phyloP scores from a whole-genome alignment of 345 rosid species.

The Eucalyptus regnans region DNA sequence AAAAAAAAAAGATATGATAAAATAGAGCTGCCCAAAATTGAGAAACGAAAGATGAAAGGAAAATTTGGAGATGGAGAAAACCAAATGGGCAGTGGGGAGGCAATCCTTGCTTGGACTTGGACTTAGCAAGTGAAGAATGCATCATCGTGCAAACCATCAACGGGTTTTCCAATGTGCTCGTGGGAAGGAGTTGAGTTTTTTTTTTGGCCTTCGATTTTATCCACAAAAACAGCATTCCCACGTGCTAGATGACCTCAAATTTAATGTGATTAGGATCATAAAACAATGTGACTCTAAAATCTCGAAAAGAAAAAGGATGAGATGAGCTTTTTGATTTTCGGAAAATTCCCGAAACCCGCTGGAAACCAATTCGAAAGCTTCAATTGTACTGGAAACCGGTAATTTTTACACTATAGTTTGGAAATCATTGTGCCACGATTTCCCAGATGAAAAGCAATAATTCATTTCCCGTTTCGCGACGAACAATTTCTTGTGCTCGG shows the following conservation, averaged over 20 bases:
- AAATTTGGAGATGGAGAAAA: background rate
- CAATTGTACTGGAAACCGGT: background rate
- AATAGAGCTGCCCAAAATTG: background rate
- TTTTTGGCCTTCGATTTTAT: background rate
- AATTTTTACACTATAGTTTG: background rate
- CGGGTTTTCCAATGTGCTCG: background rate
- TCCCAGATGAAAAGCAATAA: background rate
- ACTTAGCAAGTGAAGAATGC: background rate
- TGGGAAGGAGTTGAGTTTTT: background rate
- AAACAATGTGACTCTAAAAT: no score
- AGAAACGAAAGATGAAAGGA: background rate
- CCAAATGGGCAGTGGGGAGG: background rate
- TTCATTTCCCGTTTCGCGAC: background rate
- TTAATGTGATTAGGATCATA: background rate
- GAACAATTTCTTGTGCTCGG: background rate
- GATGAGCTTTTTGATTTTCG: background rate
- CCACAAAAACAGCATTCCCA: background rate
- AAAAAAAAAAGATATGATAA: background rate
- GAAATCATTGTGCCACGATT: background rate
- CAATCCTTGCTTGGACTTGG: background rate
- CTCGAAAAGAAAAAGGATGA: fast-evolving
- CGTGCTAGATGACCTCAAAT: background rate
- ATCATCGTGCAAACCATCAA: background rate
- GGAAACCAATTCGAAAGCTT: background rate
- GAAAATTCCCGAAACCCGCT: background rate